These are phyloP conservation scores for Gentiana macrophylla DNA, from an alignment of 257 asterid genomes.

Conservation along the genomic window DNA sequence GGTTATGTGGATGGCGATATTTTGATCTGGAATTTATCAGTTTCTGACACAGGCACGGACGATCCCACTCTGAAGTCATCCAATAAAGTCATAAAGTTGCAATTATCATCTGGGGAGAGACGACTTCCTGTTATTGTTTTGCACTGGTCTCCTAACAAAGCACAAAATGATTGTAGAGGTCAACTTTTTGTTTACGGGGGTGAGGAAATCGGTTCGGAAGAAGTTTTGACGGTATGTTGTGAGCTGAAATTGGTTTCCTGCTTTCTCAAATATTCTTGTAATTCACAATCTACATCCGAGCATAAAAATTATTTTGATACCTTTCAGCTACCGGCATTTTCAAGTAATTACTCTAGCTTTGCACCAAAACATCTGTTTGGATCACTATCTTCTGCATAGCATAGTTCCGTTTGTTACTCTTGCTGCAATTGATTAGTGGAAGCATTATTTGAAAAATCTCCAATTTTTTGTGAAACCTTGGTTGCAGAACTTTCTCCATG, in stretches of 20 bases:
- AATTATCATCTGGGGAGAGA: constrained; percentile 62
- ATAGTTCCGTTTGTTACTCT: too few species aligned
- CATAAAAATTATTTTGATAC: too few species aligned
- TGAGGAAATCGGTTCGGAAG: constrained; percentile 87
- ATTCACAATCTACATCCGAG: neutral
- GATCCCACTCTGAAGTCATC: constrained; percentile 31
- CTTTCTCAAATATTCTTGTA: neutral
- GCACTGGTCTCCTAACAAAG: constrained; percentile 61
- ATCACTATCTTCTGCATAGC: too few species aligned
- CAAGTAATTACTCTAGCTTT: neutral
- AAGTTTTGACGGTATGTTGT: constrained; percentile 76
- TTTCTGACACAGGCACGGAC: constrained; percentile 31
- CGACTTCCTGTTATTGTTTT: constrained; percentile 95
- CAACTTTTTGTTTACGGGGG: constrained; percentile 91
- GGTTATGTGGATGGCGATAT: constrained; percentile 98
- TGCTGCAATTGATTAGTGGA: too few species aligned
- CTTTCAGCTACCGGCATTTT: neutral
- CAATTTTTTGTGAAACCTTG: too few species aligned
- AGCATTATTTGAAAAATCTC: too few species aligned
- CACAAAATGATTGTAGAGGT: constrained; percentile 47
- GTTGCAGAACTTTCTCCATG: too few species aligned
- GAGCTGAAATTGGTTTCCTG: constrained; percentile 15
- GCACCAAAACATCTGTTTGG: neutral
- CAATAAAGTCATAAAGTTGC: constrained; percentile 57
- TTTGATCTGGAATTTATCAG: constrained; percentile 73